phyloP scores from a whole-genome alignment of 2,329 filamentous ascomycete genomes.

The Cladosporium sphaerospermum region DNA sequence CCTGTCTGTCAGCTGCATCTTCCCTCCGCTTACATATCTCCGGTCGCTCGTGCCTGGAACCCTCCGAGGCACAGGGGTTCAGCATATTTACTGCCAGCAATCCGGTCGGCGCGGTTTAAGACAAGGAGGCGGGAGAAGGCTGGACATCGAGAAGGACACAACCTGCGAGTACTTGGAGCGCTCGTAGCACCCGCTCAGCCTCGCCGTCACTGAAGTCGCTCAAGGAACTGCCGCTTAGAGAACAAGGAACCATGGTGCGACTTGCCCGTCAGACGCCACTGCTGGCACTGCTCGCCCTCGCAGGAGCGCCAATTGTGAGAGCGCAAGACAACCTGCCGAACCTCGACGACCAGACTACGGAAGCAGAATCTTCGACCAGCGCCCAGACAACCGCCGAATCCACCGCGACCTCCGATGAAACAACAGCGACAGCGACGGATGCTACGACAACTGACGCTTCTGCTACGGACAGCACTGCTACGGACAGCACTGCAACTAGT shows the following conservation, averaged over 20 bases:
- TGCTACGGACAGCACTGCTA: constrained; percentile 14
- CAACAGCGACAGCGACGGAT: constrained; percentile 23
- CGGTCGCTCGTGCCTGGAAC: too few relatives aligned
- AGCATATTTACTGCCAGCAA: too few relatives aligned
- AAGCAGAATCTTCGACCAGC: constrained; percentile 15
- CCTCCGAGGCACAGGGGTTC: too few relatives aligned
- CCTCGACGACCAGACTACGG: constrained; percentile 20
- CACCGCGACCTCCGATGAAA: constrained; percentile 14
- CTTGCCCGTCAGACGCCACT: constrained; percentile 1
- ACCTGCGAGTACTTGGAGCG: neutral
- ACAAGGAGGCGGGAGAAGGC: constrained; percentile 7
- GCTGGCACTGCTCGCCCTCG: constrained; percentile 21
- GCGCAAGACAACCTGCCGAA: constrained; percentile 23
- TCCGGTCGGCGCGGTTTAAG: neutral
- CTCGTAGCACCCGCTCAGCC: neutral
- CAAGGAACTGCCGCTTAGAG: neutral
- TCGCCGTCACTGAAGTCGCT: neutral
- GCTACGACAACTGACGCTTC: constrained; percentile 20
- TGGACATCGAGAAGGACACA: neutral
- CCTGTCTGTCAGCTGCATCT: neutral
- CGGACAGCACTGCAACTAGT: constrained; percentile 19
- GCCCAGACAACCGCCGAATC: constrained; percentile 17
- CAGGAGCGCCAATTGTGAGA: constrained; percentile 17
- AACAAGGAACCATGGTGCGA: constrained; percentile 2
- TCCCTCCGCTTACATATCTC: constrained; percentile 1